Conservation (phyloP, 768 basidiomycete species). For the Auricularia heimuer region DNA sequence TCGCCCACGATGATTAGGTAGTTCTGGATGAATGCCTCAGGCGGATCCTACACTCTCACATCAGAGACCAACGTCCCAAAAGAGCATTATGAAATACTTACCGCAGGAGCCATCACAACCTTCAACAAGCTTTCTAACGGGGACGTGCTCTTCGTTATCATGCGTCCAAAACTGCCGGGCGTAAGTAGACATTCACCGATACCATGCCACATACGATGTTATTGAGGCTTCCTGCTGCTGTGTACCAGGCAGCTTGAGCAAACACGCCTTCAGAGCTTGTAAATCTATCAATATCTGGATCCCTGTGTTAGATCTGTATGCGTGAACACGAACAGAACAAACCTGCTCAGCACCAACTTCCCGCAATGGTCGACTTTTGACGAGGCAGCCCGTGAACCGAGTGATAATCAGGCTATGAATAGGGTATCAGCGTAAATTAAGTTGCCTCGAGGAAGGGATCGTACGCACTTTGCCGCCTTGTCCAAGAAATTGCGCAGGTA, state of each 20-base stretch:
- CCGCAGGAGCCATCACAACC: conserved; percentile 88
- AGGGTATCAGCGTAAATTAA: neutral
- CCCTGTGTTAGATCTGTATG: neutral
- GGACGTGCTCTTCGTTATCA: conserved; percentile 69
- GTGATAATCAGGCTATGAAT: conserved; percentile 62
- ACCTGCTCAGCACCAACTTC: conserved; percentile 96
- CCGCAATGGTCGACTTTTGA: conserved; percentile 81
- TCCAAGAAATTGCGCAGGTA: conserved; percentile 89
- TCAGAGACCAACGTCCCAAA: neutral
- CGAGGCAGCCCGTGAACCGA: conserved; percentile 82
- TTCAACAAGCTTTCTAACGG: conserved; percentile 88
- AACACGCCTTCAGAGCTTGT: conserved; percentile 72
- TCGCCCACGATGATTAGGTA: conserved; percentile 93
- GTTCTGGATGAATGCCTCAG: conserved; percentile 91
- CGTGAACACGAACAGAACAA: conserved; percentile 5
- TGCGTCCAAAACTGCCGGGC: conserved; percentile 57
- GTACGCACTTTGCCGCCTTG: conserved; percentile 73
- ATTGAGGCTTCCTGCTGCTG: conserved; percentile 13
- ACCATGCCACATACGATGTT: conserved; percentile 18
- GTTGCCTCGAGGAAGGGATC: neutral
- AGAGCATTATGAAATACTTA: conserved; percentile 27
- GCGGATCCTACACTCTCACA: conserved; percentile 54
- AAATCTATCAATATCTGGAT: conserved; percentile 82
- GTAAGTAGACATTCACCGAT: conserved; percentile 10
- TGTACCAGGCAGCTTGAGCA: conserved; percentile 70